These are phyloP conservation scores for Pterulicium gracile DNA, from an alignment of 1,284 basidiomycete species.

Conservation along the genomic window DNA sequence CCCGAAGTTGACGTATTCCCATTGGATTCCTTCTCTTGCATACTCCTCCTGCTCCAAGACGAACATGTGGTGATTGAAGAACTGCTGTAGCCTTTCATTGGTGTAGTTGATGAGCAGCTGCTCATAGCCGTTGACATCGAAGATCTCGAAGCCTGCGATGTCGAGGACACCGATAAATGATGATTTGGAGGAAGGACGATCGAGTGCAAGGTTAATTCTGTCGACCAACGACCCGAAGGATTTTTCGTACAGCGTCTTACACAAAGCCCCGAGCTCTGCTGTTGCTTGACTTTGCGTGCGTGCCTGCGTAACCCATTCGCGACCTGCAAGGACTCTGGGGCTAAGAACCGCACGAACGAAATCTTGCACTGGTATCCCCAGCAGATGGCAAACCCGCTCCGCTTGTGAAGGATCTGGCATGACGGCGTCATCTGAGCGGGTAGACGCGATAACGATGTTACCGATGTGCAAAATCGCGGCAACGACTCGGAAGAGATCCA, in stretches of 20 bases:
- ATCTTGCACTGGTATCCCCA: constrained; percentile 86
- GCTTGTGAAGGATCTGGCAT: constrained; percentile 76
- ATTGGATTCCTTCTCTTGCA: constrained; percentile 91
- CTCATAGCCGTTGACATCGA: constrained; percentile 87
- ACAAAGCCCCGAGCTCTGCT: constrained; percentile 87
- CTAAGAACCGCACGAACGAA: constrained; percentile 84
- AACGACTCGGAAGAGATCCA: constrained; percentile 90
- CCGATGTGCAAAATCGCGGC: constrained; percentile 94
- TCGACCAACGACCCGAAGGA: constrained; percentile 92
- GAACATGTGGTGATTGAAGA: constrained; percentile 99
- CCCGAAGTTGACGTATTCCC: constrained; percentile 99
- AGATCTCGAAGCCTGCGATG: constrained; percentile 99
- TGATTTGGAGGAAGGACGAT: constrained; percentile 85
- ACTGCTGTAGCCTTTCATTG: constrained; percentile 94
- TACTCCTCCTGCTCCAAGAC: constrained; percentile 99
- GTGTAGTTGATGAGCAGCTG: constrained; percentile 99
- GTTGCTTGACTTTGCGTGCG: constrained; percentile 87
- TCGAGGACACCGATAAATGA: constrained; percentile 98
- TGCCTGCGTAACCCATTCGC: constrained; percentile 95
- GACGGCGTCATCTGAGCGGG: constrained; percentile 81
- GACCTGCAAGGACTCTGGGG: constrained; percentile 86
- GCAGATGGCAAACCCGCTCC: constrained; percentile 87
- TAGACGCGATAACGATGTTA: constrained; percentile 79
- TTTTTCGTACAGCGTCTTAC: constrained; percentile 97
- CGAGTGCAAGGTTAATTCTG: constrained; percentile 89